Percentiles rank a stretch among this genome's conserved stretches.
Evolutionary conservation across 495 filamentous ascomycete genomes (phyloP).

Genomic region (Tetracladium setigerum): DNA sequence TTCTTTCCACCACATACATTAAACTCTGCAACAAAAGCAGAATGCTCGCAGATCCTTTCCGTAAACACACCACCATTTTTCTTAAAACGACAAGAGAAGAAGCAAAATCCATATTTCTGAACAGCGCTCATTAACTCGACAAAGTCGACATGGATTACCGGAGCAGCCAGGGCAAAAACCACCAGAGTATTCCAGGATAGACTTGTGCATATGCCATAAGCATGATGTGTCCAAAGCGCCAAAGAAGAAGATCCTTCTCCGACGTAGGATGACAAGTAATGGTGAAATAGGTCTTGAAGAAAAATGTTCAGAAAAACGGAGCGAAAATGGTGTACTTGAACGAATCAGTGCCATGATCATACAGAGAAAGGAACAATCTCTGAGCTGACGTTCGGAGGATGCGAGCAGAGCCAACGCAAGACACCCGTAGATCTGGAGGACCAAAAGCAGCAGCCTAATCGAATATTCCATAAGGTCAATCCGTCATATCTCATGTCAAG

Average conservation of each 20-base stretch:
- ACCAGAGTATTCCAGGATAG: conserved; percentile 16
- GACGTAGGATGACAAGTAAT: conserved; percentile 52
- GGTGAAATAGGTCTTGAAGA: conserved; percentile 43
- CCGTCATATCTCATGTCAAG: conserved; percentile 12
- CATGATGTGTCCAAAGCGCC: conserved; percentile 54
- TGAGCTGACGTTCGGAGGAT: conserved; percentile 27
- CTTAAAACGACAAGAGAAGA: conserved; percentile 6
- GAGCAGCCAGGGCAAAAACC: conserved; percentile 10
- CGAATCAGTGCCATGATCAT: conserved; percentile 20
- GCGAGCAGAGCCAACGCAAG: conserved; percentile 17
- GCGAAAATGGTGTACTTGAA: conserved; percentile 25
- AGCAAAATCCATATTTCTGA: conserved; percentile 11
- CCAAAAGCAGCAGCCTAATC: conserved; percentile 22
- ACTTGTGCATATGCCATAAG: conserved; percentile 44
- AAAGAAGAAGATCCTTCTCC: conserved; percentile 36
- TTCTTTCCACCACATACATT: conserved; percentile 13
- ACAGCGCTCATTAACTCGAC: conserved; percentile 10
- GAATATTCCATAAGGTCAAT: conserved; percentile 20
- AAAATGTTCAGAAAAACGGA: conserved; percentile 37
- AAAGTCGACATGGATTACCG: conserved; percentile 12
- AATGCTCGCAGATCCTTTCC: conserved; percentile 12
- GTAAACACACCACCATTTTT: not conserved
- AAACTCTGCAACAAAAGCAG: conserved; percentile 10
- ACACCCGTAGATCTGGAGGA: conserved; percentile 22
- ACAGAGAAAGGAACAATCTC: conserved; percentile 24